These are phyloP conservation scores for Gamsiella multidivaricata DNA, from an alignment of 192 early-diverging fungal genomes.

Conservation along the genomic window DNA sequence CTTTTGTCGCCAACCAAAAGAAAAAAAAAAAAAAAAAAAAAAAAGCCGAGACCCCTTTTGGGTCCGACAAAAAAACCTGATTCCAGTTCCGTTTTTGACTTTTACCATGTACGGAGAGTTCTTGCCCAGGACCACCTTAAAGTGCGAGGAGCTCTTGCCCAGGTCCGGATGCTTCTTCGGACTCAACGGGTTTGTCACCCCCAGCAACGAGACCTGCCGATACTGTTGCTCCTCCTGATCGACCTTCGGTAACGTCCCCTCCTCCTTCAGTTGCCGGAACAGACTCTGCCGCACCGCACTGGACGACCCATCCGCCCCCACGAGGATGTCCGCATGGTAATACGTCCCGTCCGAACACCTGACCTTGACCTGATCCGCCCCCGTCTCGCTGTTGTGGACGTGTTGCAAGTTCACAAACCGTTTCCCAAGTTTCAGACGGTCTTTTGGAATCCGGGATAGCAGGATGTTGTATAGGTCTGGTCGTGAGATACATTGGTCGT, in stretches of 20 bases:
- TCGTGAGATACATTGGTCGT: conserved; percentile 21
- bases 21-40: too few relatives aligned
- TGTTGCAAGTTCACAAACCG: conserved; percentile 23
- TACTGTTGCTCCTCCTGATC: conserved; percentile 26
- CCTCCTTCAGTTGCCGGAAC: conserved; percentile 22
- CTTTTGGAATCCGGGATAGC: conserved; percentile 18
- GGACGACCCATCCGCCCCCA: conserved; percentile 25
- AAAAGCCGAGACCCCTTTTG: too few relatives aligned
- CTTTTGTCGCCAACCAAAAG: too few relatives aligned
- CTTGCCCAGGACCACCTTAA: conserved; percentile 15
- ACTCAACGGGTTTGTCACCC: conserved; percentile 17
- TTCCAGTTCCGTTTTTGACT: too few relatives aligned
- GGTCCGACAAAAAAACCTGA: too few relatives aligned
- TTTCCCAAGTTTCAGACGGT: conserved; percentile 24
- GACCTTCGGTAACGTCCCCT: conserved; percentile 1
- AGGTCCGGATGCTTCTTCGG: conserved; percentile 26
- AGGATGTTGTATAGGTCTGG: conserved; percentile 27
- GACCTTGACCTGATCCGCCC: conserved; percentile 7
- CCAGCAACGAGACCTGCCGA: conserved; percentile 13
- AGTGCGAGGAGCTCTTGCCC: not conserved
- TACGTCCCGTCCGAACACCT: conserved; percentile 12
- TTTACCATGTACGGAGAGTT: conserved; percentile 35
- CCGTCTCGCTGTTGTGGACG: not conserved
- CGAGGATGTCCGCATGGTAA: conserved; percentile 19
- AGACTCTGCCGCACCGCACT: conserved; percentile 31